These are phyloP conservation scores for Aegilops sharonensis DNA, from an alignment of 176 grass and related monocot genomes.

Conservation along the genomic window DNA sequence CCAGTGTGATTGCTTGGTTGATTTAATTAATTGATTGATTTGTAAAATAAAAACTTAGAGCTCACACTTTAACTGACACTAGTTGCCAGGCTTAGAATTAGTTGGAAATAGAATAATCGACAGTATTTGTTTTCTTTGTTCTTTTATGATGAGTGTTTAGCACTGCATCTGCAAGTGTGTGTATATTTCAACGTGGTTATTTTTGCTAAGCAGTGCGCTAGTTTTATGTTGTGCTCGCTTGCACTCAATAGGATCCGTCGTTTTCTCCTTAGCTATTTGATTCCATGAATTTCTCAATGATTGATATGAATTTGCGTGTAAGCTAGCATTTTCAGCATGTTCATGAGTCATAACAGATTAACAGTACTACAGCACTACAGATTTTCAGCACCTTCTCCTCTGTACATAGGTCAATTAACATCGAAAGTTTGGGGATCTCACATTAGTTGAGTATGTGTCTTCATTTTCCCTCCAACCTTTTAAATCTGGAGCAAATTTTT, in stretches of 20 bases:
- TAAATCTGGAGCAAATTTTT: not conserved
- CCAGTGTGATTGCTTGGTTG: slow-evolving; percentile 22
- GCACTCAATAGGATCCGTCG: not conserved
- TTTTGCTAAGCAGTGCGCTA: not conserved
- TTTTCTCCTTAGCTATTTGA: not conserved
- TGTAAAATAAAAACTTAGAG: not conserved
- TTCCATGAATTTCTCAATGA: not conserved
- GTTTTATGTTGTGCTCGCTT: not conserved
- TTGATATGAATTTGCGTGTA: slow-evolving; percentile 12
- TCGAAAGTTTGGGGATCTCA: not conserved
- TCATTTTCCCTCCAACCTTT: not conserved
- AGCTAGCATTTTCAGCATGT: not conserved
- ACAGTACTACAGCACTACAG: not conserved
- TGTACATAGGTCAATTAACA: not conserved
- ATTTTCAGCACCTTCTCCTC: slow-evolving; percentile 11
- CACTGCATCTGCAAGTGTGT: not conserved
- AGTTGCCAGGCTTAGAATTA: not conserved
- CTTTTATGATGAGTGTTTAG: not conserved
- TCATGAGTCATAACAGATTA: not conserved
- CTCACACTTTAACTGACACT: not conserved
- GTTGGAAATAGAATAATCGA: not conserved
- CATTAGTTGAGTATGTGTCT: not conserved
- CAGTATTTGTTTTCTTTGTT: not conserved
- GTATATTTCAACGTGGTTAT: not conserved
- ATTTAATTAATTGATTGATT: slow-evolving; percentile 8